Percentiles rank a stretch among this genome's conserved stretches.
phyloP scores from a whole-genome alignment of 1,284 basidiomycete genomes.

The Tilletia walkeri region DNA sequence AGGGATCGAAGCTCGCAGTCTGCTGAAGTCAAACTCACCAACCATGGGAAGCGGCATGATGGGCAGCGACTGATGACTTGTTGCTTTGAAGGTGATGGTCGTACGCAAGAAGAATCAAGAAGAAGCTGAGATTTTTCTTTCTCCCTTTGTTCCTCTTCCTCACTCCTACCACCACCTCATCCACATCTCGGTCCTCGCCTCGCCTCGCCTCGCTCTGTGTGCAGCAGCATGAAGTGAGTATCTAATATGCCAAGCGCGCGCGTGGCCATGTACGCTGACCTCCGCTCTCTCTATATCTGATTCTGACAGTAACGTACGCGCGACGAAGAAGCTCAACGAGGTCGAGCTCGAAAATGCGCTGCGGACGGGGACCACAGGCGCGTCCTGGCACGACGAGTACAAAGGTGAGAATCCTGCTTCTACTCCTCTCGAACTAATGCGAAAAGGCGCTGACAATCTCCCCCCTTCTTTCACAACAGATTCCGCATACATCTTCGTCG shows the following conservation, averaged over 20 bases:
- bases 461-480: conserved; percentile 60
- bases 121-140: neutral
- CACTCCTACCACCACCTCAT: too few species aligned
- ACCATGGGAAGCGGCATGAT: conserved; percentile 13
- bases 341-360: conserved; percentile 70
- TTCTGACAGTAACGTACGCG: conserved; percentile 73
- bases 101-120: neutral
- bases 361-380: conserved; percentile 59
- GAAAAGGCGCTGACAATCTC: too few species aligned
- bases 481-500: conserved; percentile 90
- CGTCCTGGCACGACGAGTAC: conserved; percentile 97
- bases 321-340: conserved; percentile 93
- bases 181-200: too few species aligned
- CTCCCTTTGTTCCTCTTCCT: too few species aligned
- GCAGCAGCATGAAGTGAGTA: too few species aligned
- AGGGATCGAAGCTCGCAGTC: neutral
- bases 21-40: neutral
- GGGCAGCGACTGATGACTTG: neutral
- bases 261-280: neutral
- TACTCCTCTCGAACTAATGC: too few species aligned
- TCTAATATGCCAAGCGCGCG: too few species aligned
- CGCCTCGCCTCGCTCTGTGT: too few species aligned
- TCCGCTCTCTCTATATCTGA: neutral
- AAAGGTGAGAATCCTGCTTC: conserved; percentile 62
- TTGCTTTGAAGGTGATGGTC: neutral